Conservation (phyloP, 2,329 filamentous ascomycete genomes). For the Trichoderma citrinoviride region DNA sequence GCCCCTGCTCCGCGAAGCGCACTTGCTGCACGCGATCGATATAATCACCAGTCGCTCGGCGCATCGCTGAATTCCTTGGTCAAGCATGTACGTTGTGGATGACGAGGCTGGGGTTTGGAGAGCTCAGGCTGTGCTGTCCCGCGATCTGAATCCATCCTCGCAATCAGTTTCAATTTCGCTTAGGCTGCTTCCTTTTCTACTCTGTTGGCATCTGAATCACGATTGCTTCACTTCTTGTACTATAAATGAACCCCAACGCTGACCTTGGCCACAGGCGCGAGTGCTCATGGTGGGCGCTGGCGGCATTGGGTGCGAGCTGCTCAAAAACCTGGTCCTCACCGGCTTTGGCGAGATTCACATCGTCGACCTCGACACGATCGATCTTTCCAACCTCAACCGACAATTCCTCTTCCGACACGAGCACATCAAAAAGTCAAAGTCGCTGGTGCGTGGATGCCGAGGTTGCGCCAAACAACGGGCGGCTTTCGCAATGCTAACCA, state of each 20-base stretch:
- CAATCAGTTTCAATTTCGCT: not conserved
- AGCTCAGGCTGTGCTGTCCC: not conserved
- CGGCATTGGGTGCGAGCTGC: conserved; percentile 93
- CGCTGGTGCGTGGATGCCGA: conserved; percentile 60
- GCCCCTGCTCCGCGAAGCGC: conserved; percentile 30
- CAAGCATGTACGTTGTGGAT: conserved; percentile 59
- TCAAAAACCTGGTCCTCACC: conserved; percentile 91
- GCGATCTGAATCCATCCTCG: not conserved
- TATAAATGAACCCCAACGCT: not conserved
- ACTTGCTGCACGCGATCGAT: conserved; percentile 48
- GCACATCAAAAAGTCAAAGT: conserved; percentile 97
- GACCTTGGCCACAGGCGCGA: conserved; percentile 57
- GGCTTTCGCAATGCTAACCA: conserved; percentile 3
- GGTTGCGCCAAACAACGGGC: not conserved
- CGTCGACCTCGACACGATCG: conserved; percentile 96
- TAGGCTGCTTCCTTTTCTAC: too few species aligned
- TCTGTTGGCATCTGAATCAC: not conserved
- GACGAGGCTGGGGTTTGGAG: not conserved
- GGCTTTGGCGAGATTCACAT: conserved; percentile 93
- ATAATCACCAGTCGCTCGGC: conserved; percentile 66
- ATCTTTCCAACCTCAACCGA: conserved; percentile 94
- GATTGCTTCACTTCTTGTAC: not conserved
- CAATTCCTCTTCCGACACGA: conserved; percentile 96
- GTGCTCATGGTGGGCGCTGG: conserved; percentile 94
- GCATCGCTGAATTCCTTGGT: conserved; percentile 60